phyloP scores from a whole-genome alignment of 345 rosid species.

The Salix purpurea region DNA sequence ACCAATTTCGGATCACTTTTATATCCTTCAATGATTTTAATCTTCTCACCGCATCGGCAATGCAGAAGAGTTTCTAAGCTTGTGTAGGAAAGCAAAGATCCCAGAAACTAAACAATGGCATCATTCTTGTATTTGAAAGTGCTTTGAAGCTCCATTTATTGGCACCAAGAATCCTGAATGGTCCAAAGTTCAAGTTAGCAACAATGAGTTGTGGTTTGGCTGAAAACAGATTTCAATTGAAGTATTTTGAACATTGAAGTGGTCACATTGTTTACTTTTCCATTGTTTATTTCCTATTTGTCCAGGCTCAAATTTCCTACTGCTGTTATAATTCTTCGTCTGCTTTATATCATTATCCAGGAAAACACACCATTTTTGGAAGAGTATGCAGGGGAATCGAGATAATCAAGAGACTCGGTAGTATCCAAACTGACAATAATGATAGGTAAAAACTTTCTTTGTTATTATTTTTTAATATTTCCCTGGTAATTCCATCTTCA shows the following conservation, averaged over 20 bases:
- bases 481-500: background rate
- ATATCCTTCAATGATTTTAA: background rate
- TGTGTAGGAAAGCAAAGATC: background rate
- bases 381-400: slow-evolving; percentile 92
- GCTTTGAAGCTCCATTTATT: background rate
- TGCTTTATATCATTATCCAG: slow-evolving; percentile 24
- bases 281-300: too few species aligned
- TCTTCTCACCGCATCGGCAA: background rate
- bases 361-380: slow-evolving; percentile 94
- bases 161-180: background rate
- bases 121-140: background rate
- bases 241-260: too few species aligned
- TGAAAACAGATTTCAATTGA: background rate
- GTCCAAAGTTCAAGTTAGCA: too few species aligned
- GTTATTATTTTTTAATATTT: background rate
- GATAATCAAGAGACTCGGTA: slow-evolving; percentile 90
- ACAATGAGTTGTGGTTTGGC: too few species aligned
- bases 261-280: too few species aligned
- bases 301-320: too few species aligned
- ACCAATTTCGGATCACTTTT: too few species aligned
- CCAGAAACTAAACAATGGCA: background rate
- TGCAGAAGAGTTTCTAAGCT: background rate
- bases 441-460: slow-evolving; percentile 53
- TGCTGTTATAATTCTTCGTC: background rate
- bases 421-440: slow-evolving; percentile 88